A percentile compares a stretch with the other conserved stretches of the same genome.
These are phyloP conservation scores for Fragaria iinumae DNA, from an alignment of 306 rosid species.

Conservation along the genomic window DNA sequence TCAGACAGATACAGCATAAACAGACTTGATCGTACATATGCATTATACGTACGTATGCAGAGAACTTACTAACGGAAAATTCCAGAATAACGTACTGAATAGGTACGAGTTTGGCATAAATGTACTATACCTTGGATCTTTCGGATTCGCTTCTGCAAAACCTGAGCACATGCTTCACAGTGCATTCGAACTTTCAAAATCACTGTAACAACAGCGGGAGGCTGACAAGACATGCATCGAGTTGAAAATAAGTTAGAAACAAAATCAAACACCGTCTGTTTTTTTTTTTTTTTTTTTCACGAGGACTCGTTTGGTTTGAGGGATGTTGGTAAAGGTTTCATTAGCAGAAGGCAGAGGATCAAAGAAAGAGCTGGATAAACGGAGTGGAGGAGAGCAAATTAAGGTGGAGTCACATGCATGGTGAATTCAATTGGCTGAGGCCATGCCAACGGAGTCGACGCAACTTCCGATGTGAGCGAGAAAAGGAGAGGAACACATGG, in stretches of 20 bases:
- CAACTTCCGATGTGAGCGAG: slow-evolving; percentile 6
- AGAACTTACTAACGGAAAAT: not conserved
- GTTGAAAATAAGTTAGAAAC: not conserved
- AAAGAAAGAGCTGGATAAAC: not conserved
- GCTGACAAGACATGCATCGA: slow-evolving; percentile 34
- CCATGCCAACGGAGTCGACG: not conserved
- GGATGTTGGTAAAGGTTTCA: not conserved
- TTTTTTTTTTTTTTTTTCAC: too few relatives aligned
- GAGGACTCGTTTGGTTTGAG: not conserved
- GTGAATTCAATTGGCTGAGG: not conserved
- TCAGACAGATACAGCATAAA: not conserved
- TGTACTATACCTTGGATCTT: slow-evolving; percentile 66
- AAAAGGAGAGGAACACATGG: not conserved
- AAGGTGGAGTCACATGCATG: slow-evolving; percentile 7
- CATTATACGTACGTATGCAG: not conserved
- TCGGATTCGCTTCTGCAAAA: slow-evolving; percentile 61
- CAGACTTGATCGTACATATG: not conserved
- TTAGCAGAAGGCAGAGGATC: not conserved
- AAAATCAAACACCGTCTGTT: not conserved
- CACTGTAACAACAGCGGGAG: slow-evolving; percentile 62
- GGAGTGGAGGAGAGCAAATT: not conserved
- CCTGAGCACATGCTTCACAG: slow-evolving; percentile 93
- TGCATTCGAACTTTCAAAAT: slow-evolving; percentile 74
- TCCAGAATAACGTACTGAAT: not conserved
- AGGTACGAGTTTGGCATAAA: not conserved